Conservation (phyloP, 2,329 filamentous ascomycete species). For the Zymoseptoria ardabiliae region DNA sequence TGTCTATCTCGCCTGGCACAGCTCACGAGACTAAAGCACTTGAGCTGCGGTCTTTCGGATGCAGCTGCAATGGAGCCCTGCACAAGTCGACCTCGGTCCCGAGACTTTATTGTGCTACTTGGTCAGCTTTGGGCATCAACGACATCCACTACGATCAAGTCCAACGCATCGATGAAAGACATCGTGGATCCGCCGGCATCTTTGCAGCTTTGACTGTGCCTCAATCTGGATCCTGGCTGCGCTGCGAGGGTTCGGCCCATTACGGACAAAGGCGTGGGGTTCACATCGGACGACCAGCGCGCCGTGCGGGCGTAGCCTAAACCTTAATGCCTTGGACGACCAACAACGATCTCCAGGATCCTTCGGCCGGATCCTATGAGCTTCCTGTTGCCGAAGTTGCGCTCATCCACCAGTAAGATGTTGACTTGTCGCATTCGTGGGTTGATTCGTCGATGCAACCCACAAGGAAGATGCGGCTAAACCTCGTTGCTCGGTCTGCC, state of each 20-base stretch:
- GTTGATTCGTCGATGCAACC: constrained; percentile 10
- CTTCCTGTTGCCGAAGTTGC: constrained; percentile 10
- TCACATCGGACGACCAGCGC: constrained; percentile 1
- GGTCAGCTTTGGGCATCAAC: background rate
- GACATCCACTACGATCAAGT: background rate
- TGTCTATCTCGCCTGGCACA: constrained; percentile 17
- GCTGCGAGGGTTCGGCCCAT: constrained; percentile 14
- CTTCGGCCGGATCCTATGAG: constrained; percentile 7
- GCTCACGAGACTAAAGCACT: constrained; percentile 6
- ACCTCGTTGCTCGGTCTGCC: background rate
- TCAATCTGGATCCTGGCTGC: constrained; percentile 8
- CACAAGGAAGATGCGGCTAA: constrained; percentile 4
- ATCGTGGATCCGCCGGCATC: background rate
- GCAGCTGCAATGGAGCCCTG: background rate
- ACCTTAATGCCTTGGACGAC: constrained; percentile 14
- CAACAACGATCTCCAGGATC: constrained; percentile 2
- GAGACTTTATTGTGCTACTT: background rate
- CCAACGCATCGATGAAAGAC: background rate
- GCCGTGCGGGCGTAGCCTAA: constrained; percentile 15
- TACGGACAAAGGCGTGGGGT: background rate
- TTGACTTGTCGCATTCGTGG: constrained; percentile 4
- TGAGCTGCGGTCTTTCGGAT: background rate
- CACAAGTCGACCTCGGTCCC: constrained; percentile 3
- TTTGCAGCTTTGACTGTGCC: background rate
- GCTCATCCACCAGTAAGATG: constrained; percentile 14